Percentiles rank a stretch among this genome's conserved stretches.
These are phyloP conservation scores for Triticum urartu DNA, from an alignment of 176 grass and related monocot genomes.

Conservation along the genomic window DNA sequence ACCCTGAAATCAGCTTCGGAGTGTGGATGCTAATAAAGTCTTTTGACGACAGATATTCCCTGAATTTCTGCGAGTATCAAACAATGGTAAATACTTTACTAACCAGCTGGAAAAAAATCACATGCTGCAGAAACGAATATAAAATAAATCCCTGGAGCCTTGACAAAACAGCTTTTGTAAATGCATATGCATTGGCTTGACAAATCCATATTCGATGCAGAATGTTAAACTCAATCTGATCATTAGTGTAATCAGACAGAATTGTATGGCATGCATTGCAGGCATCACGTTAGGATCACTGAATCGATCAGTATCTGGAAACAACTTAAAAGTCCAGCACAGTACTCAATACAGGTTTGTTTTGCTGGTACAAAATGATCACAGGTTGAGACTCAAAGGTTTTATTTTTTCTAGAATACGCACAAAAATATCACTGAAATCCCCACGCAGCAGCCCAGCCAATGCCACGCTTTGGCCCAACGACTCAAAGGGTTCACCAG, in stretches of 20 bases:
- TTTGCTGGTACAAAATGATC: too few species aligned
- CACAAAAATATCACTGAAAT: too few species aligned
- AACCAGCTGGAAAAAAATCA: background rate
- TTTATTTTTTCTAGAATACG: too few species aligned
- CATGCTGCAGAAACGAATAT: background rate
- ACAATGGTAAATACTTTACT: background rate
- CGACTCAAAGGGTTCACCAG: too few species aligned
- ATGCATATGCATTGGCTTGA: background rate
- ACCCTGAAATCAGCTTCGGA: slow-evolving; percentile 62
- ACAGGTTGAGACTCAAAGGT: too few species aligned
- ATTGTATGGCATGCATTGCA: background rate
- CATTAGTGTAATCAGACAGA: background rate
- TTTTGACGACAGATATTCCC: slow-evolving; percentile 54
- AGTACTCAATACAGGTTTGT: too few species aligned
- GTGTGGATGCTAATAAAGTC: slow-evolving; percentile 75
- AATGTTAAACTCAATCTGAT: background rate
- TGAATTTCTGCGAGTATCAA: slow-evolving; percentile 53
- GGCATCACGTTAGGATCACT: background rate
- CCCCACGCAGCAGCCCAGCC: too few species aligned
- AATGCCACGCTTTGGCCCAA: too few species aligned
- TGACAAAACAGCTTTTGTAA: background rate
- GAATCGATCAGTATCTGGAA: background rate
- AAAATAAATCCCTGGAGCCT: background rate
- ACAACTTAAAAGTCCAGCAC: too few species aligned
- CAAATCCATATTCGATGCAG: background rate